Conservation (phyloP, 768 basidiomycete genomes). For the Agaricus subrufescens region DNA sequence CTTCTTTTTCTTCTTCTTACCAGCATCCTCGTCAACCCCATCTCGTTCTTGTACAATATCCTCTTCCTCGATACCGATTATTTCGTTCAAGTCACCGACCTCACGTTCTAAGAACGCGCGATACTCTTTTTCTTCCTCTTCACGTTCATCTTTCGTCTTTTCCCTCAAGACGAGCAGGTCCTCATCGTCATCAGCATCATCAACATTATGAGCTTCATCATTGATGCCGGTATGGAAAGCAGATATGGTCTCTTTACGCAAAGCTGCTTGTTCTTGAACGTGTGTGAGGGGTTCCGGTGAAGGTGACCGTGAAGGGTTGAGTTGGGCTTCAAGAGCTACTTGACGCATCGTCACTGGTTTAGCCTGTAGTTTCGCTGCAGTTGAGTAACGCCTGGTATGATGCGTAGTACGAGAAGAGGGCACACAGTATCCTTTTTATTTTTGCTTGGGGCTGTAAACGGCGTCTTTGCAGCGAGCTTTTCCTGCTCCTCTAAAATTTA, state of each 20-base stretch:
- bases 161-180: constrained; percentile 71
- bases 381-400: not conserved
- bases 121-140: constrained; percentile 84
- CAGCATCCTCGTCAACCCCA: constrained; percentile 16
- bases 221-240: constrained; percentile 62
- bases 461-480: constrained; percentile 27
- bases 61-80: constrained; percentile 56
- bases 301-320: constrained; percentile 53
- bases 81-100: constrained; percentile 69
- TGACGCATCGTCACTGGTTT: constrained; percentile 77
- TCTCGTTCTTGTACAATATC: constrained; percentile 19
- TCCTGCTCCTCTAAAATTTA: constrained; percentile 56
- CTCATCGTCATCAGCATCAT: constrained; percentile 46
- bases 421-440: constrained; percentile 50
- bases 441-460: constrained; percentile 18
- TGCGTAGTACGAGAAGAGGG: not conserved
- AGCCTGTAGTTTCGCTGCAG: constrained; percentile 30
- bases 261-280: constrained; percentile 67
- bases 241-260: constrained; percentile 78
- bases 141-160: constrained; percentile 72
- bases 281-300: constrained; percentile 54
- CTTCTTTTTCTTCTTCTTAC: constrained; percentile 45
- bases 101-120: constrained; percentile 73
- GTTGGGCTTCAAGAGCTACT: constrained; percentile 59
- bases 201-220: constrained; percentile 24